phyloP scores from a whole-genome alignment of 768 basidiomycete species.

The Podaxis sp. region DNA sequence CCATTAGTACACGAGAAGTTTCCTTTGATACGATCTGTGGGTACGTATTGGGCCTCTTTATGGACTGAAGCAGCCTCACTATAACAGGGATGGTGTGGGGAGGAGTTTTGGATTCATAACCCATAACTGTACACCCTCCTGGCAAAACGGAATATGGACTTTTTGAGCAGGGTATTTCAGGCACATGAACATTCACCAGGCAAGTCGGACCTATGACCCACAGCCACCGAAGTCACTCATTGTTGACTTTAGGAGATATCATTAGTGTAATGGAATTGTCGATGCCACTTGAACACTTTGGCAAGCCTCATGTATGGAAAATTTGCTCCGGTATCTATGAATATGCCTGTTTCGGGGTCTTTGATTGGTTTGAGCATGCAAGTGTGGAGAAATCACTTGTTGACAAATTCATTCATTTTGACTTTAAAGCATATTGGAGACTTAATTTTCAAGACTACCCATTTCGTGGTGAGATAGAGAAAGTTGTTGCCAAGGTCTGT shows the following conservation, averaged over 20 bases:
- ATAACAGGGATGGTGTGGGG: too few relatives aligned
- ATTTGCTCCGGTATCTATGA: background rate
- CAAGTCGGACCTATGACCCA: background rate
- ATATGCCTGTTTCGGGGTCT: background rate
- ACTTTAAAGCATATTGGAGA: background rate
- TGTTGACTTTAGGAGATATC: background rate
- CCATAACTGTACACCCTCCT: background rate
- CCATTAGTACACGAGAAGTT: too few relatives aligned
- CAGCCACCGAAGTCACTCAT: background rate
- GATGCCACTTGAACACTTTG: too few relatives aligned
- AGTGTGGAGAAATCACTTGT: background rate
- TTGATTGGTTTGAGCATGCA: background rate
- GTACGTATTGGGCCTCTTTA: too few relatives aligned
- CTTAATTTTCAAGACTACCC: background rate
- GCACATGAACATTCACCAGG: background rate
- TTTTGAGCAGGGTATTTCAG: background rate
- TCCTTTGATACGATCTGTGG: too few relatives aligned
- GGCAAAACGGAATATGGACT: background rate
- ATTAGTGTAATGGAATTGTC: background rate
- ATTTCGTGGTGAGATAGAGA: background rate
- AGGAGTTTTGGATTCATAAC: background rate
- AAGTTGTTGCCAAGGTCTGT: background rate
- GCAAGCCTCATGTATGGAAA: background rate
- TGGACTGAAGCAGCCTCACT: too few relatives aligned
- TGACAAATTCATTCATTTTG: background rate